Base-by-base conservation (phyloP, 2,329 filamentous ascomycete species). In the Trichoderma sp. region DNA sequence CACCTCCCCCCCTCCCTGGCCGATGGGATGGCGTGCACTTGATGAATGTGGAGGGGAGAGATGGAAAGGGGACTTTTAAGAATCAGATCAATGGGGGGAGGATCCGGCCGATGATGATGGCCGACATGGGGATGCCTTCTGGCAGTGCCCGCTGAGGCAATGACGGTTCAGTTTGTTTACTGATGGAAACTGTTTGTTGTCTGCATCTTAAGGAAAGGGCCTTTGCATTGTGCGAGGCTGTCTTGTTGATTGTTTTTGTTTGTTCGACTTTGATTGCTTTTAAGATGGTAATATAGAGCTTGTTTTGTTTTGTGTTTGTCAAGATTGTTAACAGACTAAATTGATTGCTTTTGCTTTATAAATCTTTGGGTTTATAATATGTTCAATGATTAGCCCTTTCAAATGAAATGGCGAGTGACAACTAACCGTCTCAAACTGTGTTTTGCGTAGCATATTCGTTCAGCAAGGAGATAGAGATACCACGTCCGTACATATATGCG, bases 31-130 rank as follows among this genome's bases (percentile, higher is more conserved):
- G 43, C 4, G 30, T 65, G 54, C 32, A 52, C 3, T 59, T 69
- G 43, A 26, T 43, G 13, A 49, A 28, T n/a, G 60, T 28, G 14
- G 60, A 65, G 11, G 55, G 66, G 10, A 56, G 26, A 18, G 66
- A 68, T 11, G 24, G 46, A 4, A 59, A 59, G 54, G 67, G 54
- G n/a, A 2, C 5, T 5, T 26, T n/a, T 8, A 66, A 59, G 32
- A 65, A 54, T 24, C 67, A 69, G 54, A 66, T 69, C 21, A 69
- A 69, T 8, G 67, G 67, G 3, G 67, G 55, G 1, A 59, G 67
- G 34, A 4, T 66, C 11, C 39, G 67, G 37, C 46, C 51, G 46
- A 65, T 69, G 67, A 59, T 39, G 43, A 59, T 54, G 32, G 24
- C 43, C 26, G 67, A 69, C 13, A 51, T 58, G 54, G 60, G 37